A percentile compares a stretch with the other conserved stretches of the same genome.
Evolutionary conservation across 1,139 yeast genomes (phyloP).

Genomic region (Lodderomyces jiufengensis): DNA sequence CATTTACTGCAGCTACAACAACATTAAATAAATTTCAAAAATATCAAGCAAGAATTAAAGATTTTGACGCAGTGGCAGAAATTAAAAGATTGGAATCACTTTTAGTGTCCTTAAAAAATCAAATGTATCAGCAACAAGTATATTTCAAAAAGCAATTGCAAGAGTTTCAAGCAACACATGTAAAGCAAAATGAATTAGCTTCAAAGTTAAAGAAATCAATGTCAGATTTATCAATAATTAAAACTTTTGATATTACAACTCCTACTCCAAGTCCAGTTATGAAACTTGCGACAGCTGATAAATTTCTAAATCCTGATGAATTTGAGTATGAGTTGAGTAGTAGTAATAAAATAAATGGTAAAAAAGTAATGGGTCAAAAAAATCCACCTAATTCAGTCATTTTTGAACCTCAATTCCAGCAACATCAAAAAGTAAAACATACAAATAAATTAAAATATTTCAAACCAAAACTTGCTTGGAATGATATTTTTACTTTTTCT

Average conservation of each 20-base stretch:
- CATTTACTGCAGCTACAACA: neutral
- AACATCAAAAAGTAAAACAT: constrained; percentile 8
- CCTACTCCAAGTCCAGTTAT: neutral
- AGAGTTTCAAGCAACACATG: constrained; percentile 8
- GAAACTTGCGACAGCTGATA: neutral
- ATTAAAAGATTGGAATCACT: constrained; percentile 11
- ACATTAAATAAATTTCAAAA: neutral
- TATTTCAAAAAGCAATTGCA: constrained; percentile 8
- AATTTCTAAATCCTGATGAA: neutral
- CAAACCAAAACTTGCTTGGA: constrained; percentile 23
- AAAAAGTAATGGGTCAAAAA: constrained; percentile 20
- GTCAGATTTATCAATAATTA: neutral
- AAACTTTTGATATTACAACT: neutral
- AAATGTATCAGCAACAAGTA: constrained; percentile 10
- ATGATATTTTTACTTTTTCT: constrained; percentile 1
- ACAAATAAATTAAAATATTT: constrained; percentile 14
- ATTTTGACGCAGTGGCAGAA: constrained; percentile 9
- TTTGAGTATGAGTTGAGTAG: neutral
- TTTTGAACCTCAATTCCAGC: constrained; percentile 26
- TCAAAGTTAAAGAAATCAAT: neutral
- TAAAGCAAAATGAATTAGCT: constrained; percentile 7
- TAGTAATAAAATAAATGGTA: constrained; percentile 11
- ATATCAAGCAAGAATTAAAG: neutral
- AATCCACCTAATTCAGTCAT: constrained; percentile 22
- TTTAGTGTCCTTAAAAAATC: constrained; percentile 9